These are phyloP conservation scores for Aspergillus ustus DNA, from an alignment of 2,329 filamentous ascomycete species.

Conservation along the genomic window DNA sequence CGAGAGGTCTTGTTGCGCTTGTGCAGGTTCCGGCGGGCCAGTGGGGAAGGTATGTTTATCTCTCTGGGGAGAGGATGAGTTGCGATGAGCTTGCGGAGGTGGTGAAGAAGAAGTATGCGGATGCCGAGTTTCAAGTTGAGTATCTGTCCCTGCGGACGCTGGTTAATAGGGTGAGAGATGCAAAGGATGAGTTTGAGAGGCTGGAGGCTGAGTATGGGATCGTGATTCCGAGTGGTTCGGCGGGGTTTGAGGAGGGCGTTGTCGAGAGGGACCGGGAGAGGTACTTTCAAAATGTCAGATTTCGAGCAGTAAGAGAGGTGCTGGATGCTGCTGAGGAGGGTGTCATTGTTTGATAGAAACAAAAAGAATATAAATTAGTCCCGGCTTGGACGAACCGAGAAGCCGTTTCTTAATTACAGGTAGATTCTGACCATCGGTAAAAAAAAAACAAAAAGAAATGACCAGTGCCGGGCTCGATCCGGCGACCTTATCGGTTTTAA, in stretches of 20 bases:
- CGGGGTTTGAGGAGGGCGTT: not conserved
- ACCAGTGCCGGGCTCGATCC: too few relatives aligned
- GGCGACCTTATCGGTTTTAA: too few relatives aligned
- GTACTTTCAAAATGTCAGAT: not conserved
- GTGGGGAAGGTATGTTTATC: not conserved
- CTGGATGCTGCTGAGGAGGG: not conserved
- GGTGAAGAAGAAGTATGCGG: not conserved
- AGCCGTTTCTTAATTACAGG: not conserved
- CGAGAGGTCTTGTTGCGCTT: not conserved
- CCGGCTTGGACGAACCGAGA: not conserved
- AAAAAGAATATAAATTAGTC: not conserved
- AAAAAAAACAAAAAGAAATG: too few relatives aligned
- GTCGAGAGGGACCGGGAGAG: not conserved
- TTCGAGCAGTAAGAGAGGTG: not conserved
- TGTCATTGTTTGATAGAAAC: not conserved
- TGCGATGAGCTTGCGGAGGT: not conserved
- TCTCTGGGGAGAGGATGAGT: not conserved
- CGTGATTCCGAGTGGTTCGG: not conserved
- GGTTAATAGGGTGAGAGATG: not conserved
- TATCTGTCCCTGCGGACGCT: not conserved
- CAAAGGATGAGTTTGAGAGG: not conserved
- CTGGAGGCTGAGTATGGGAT: not conserved
- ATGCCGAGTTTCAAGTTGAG: not conserved
- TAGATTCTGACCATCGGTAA: too few relatives aligned
- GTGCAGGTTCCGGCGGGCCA: not conserved